phyloP scores from a whole-genome alignment of 2,329 filamentous ascomycete genomes.

The Alternaria sp. region DNA sequence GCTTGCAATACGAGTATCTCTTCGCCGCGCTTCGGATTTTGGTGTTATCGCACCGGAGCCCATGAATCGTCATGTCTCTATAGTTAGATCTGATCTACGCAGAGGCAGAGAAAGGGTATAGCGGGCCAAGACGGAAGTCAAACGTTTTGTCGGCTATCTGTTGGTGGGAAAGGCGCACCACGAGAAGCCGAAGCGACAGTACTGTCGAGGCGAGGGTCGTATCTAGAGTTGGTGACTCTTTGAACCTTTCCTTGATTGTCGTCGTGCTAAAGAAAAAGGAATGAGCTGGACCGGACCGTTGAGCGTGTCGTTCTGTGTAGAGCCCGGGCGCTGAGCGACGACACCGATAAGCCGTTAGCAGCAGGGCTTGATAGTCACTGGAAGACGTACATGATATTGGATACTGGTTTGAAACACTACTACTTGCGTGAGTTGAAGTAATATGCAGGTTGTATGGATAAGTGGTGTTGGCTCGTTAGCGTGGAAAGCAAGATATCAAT shows the following conservation, averaged over 20 bases:
- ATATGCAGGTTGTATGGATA: background rate
- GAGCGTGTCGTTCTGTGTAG: background rate
- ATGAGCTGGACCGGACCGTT: background rate
- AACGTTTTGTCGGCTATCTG: background rate
- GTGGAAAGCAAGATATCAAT: too few relatives aligned
- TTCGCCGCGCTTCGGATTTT: background rate
- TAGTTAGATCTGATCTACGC: background rate
- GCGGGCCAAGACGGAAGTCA: background rate
- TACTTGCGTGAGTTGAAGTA: background rate
- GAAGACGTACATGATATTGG: background rate
- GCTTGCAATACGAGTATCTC: background rate
- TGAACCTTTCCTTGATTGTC: background rate
- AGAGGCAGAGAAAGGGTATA: background rate
- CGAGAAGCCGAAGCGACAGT: too few relatives aligned
- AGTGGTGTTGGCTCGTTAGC: background rate
- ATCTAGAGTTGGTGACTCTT: background rate
- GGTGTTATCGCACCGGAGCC: background rate
- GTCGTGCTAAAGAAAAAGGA: background rate
- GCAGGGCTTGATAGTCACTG: background rate
- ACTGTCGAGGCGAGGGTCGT: background rate
- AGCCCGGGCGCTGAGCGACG: background rate
- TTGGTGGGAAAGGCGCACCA: background rate
- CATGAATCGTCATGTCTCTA: too few relatives aligned
- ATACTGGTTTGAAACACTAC: background rate
- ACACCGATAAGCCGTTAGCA: background rate